Conservation (phyloP, 805 yeast genomes). For the Kodamaea lidongshanica region DNA sequence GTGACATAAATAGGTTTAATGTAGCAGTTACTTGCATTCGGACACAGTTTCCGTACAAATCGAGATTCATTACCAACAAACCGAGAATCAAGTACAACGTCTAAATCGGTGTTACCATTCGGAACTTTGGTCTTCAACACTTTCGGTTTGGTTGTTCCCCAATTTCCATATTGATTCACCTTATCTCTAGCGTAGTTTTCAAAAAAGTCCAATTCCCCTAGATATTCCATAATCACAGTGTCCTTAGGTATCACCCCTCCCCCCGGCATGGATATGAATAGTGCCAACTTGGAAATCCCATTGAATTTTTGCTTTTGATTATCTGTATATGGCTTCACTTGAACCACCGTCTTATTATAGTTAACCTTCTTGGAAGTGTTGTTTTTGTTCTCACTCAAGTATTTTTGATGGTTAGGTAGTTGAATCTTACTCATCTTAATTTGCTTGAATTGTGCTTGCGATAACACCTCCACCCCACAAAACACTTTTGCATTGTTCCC, state of each 20-base stretch:
- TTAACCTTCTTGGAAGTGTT: slow-evolving; percentile 16
- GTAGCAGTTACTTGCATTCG: slow-evolving; percentile 58
- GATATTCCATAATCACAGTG: slow-evolving; percentile 51
- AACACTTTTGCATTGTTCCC: slow-evolving; percentile 4
- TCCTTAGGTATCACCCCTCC: slow-evolving; percentile 33
- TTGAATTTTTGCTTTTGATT: slow-evolving; percentile 50
- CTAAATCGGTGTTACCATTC: slow-evolving; percentile 34
- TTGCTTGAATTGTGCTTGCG: slow-evolving; percentile 21
- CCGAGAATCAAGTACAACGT: slow-evolving; percentile 74
- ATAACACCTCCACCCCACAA: slow-evolving; percentile 14
- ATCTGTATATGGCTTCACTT: slow-evolving; percentile 56
- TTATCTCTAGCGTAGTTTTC: slow-evolving; percentile 57
- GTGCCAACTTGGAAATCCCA: slow-evolving; percentile 66
- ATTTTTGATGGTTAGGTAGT: slow-evolving; percentile 30
- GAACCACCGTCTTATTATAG: slow-evolving; percentile 26
- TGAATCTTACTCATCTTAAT: slow-evolving; percentile 26
- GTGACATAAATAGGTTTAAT: slow-evolving; percentile 44
- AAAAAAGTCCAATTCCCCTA: slow-evolving; percentile 70
- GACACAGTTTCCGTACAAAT: slow-evolving; percentile 69
- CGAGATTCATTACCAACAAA: slow-evolving; percentile 69
- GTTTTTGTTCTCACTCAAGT: slow-evolving; percentile 29
- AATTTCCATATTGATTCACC: slow-evolving; percentile 67
- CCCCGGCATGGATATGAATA: slow-evolving; percentile 35
- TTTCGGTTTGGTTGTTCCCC: slow-evolving; percentile 57
- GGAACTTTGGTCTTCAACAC: slow-evolving; percentile 22